Base-by-base conservation (phyloP, 371 early-diverging fungal species). In the Lichtheimia hyalospora region DNA sequence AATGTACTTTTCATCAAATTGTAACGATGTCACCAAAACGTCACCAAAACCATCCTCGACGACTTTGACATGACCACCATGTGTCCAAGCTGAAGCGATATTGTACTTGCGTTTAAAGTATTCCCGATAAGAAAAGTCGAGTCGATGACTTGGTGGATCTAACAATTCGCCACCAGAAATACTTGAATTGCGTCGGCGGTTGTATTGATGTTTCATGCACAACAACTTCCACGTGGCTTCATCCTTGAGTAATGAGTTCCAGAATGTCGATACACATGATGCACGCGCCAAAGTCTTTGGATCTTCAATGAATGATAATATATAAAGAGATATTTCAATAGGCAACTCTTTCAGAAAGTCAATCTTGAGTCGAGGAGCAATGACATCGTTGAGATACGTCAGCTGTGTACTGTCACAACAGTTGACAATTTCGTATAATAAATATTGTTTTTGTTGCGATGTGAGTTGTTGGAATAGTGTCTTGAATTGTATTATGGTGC, bases 1-100 rank as follows among this genome's bases (percentile, higher is more conserved):
- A 64, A 95, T 89, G 64, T 89, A 91, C 49, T 90, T 90, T 41
- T 85, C 84, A 66, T 93, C 93, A 71, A 93, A 92, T 66, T 93
- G 94, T 23, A 95, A 72, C 25, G 91, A 91, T 4, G 95, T 95
- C 14, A 95, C 93, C 16, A 95, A 85, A 34, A 87, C 88, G n/a
- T 79, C 76, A 18, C 85, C 90, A 64, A 90, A 88, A 2, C 90
- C 91, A 14, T 89, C 89, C 64, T 90, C 90, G 6, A 90, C 81
- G 14, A 84, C 79, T 5, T 81, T 81, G 48, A 84, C 82, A 62
- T 81, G 83, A 14, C 84, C 83, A 12, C 92, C 92, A 16, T 84
- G 79, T 5, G 83, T 75, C 94, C 94, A 94, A 52, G 91, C 89
- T 43, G 84, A 75, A 16, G 89, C 87, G 34, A 91, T 84, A 57